A percentile compares a stretch with the other conserved stretches of the same genome.
Evolutionary conservation across 192 early-diverging fungal genomes (phyloP).

Genomic region (Entomortierella lignicola): DNA sequence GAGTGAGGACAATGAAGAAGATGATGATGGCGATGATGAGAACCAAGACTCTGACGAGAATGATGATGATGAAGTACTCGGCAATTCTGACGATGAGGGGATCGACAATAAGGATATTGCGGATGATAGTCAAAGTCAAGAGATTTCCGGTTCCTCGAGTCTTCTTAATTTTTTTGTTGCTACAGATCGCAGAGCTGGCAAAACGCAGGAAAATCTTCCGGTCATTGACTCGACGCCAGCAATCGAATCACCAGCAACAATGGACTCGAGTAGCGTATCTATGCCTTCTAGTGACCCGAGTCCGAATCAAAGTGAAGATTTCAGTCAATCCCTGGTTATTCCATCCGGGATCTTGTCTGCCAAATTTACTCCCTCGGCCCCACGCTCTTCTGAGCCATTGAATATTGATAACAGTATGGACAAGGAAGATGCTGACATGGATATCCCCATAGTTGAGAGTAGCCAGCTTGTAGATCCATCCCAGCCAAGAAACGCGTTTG

Average conservation of each 20-base stretch:
- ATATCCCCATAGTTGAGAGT: not conserved
- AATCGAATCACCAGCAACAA: too few species aligned
- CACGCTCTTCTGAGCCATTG: not conserved
- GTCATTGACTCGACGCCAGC: not conserved
- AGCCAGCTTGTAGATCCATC: not conserved
- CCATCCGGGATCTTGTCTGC: not conserved
- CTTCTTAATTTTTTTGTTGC: constrained; percentile 1
- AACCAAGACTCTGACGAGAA: not conserved
- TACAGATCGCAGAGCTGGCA: not conserved
- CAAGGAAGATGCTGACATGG: not conserved
- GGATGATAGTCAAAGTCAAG: constrained; percentile 3
- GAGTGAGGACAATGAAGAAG: constrained; percentile 9
- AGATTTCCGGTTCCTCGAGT: not conserved
- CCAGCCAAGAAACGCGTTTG: constrained; percentile 22
- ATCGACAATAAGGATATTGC: not conserved
- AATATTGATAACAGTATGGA: not conserved
- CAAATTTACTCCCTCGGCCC: not conserved
- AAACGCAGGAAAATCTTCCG: not conserved
- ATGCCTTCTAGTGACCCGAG: not conserved
- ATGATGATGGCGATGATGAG: not conserved
- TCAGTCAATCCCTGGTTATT: not conserved
- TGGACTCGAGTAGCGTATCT: not conserved
- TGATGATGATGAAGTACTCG: not conserved
- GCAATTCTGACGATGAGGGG: not conserved
- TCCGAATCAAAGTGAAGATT: not conserved